Percentiles rank a stretch among this genome's conserved stretches.
phyloP scores from a whole-genome alignment of 495 filamentous ascomycete species.

The Aspergillus nidulans region DNA sequence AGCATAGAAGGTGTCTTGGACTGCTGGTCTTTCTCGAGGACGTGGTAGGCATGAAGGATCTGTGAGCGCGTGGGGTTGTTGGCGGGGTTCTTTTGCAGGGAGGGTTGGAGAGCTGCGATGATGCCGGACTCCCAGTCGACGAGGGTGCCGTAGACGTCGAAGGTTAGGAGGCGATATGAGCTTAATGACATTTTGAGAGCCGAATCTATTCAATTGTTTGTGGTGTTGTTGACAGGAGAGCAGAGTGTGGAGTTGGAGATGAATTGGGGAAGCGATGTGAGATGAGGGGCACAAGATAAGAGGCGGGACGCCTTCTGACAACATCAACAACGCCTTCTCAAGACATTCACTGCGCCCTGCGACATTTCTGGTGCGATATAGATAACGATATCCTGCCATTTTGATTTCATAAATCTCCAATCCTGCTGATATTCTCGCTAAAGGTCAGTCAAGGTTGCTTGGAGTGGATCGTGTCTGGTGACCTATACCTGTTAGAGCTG shows the following conservation, averaged over 20 bases:
- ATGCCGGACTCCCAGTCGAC: conserved; percentile 67
- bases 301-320: background rate
- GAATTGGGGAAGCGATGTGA: background rate
- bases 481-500: too few relatives aligned
- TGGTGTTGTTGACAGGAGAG: background rate
- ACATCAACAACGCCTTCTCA: background rate
- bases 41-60: conserved; percentile 34
- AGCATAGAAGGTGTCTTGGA: conserved; percentile 44
- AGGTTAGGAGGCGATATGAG: conserved; percentile 53
- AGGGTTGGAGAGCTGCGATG: conserved; percentile 34
- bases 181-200: conserved; percentile 29
- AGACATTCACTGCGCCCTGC: background rate
- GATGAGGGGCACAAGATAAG: background rate
- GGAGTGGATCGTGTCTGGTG: too few relatives aligned
- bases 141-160: conserved; percentile 82
- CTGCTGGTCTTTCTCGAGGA: conserved; percentile 45
- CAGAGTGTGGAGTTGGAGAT: background rate
- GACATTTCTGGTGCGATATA: background rate
- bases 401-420: too few relatives aligned
- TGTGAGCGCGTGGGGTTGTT: conserved; percentile 29
- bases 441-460: too few relatives aligned
- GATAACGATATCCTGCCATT: background rate
- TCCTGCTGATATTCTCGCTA: too few relatives aligned
- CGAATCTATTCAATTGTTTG: background rate
- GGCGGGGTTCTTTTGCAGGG: conserved; percentile 36